Conservation (phyloP, 2,329 filamentous ascomycete species). For the Fusarium albosuccineum region DNA sequence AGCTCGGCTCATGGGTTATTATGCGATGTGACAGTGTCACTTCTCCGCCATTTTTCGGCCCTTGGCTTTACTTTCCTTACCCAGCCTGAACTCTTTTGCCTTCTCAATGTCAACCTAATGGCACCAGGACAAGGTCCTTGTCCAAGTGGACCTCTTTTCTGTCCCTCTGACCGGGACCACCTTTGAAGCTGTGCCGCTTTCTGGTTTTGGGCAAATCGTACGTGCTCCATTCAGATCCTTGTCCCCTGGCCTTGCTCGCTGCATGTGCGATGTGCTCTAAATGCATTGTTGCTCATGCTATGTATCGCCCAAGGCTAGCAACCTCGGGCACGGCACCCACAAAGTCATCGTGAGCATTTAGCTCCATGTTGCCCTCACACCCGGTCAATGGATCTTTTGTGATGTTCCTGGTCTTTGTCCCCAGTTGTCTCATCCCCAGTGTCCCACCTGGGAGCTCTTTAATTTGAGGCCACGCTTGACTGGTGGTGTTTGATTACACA, state of each 20-base stretch:
- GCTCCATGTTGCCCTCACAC: slow-evolving; percentile 35
- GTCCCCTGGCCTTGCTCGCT: slow-evolving; percentile 32
- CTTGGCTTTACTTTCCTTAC: slow-evolving; percentile 22
- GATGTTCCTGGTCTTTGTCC: slow-evolving; percentile 31
- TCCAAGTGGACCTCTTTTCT: slow-evolving; percentile 17
- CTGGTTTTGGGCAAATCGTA: slow-evolving; percentile 36
- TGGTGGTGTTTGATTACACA: slow-evolving; percentile 28
- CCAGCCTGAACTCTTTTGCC: slow-evolving; percentile 15
- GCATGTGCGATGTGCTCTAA: slow-evolving; percentile 39
- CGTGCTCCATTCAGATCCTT: slow-evolving; percentile 31
- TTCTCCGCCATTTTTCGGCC: slow-evolving; percentile 34
- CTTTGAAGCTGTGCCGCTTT: slow-evolving; percentile 39
- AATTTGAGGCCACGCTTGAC: slow-evolving; percentile 27
- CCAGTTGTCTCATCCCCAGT: slow-evolving; percentile 17
- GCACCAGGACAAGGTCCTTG: slow-evolving; percentile 28
- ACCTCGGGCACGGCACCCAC: slow-evolving; percentile 39
- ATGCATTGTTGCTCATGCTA: slow-evolving; percentile 43
- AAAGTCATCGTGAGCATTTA: slow-evolving; percentile 37
- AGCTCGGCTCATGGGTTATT: slow-evolving; percentile 21
- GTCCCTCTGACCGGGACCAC: slow-evolving; percentile 14
- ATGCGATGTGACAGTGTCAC: slow-evolving; percentile 33
- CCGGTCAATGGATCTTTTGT: slow-evolving; percentile 33
- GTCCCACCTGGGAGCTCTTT: slow-evolving; percentile 16
- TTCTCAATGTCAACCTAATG: slow-evolving; percentile 10
- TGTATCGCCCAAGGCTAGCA: slow-evolving; percentile 23